Conservation (phyloP, 176 grass and related monocot genomes). For the Musa itinerans region DNA sequence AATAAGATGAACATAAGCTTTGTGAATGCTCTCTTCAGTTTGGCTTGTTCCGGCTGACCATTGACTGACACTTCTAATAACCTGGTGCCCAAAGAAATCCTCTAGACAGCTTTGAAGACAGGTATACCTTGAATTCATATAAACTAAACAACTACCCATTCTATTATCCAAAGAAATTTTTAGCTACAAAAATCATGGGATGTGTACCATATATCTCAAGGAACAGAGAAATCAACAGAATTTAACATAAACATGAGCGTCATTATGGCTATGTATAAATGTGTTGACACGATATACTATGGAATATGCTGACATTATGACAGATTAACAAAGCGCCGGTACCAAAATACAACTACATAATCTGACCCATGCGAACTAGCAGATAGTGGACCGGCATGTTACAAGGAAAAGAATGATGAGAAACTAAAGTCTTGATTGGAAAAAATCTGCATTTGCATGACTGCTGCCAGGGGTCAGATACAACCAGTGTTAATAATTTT, state of each 20-base stretch:
- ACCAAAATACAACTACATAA: background rate
- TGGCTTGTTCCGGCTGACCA: constrained; percentile 76
- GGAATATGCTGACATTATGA: background rate
- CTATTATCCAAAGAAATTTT: background rate
- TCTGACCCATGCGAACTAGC: background rate
- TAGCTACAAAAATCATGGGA: too few relatives aligned
- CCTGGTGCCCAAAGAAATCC: constrained; percentile 18
- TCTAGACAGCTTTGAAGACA: background rate
- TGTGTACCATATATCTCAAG: too few relatives aligned
- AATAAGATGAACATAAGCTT: constrained; percentile 65
- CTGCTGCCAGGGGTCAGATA: background rate
- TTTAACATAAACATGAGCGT: too few relatives aligned
- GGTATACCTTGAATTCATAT: background rate
- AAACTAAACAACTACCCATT: background rate
- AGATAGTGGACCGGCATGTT: background rate
- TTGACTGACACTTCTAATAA: constrained; percentile 66
- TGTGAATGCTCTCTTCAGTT: constrained; percentile 89
- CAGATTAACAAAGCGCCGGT: too few relatives aligned
- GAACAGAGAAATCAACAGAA: too few relatives aligned
- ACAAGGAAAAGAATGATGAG: background rate
- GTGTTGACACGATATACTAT: background rate
- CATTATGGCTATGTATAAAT: background rate
- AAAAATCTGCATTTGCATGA: background rate
- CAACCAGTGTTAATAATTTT: background rate
- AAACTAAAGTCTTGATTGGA: constrained; percentile 2